Conservation (phyloP, 2,329 filamentous ascomycete species). For the Aspergillus vadensis region DNA sequence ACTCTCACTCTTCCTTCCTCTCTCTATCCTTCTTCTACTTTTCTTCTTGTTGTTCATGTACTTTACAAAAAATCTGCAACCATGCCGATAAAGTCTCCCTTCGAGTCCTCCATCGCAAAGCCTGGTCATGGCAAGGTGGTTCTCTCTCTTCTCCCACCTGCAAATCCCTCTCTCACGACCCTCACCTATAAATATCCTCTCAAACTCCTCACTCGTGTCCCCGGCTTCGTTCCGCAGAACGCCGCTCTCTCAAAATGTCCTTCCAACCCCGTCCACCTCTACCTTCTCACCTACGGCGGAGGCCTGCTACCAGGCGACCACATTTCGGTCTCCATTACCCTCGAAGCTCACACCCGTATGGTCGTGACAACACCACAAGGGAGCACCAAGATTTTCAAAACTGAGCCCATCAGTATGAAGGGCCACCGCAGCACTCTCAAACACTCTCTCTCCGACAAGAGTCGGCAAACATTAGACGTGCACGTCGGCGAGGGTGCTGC, state of each 20-base stretch:
- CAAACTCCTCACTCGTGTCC: constrained; percentile 83
- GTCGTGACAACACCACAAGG: constrained; percentile 66
- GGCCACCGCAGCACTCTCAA: constrained; percentile 44
- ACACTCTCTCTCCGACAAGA: constrained; percentile 38
- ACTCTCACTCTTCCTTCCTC: constrained; percentile 5
- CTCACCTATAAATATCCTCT: constrained; percentile 91
- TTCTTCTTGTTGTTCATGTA: not conserved
- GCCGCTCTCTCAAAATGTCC: constrained; percentile 33
- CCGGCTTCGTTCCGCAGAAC: constrained; percentile 59
- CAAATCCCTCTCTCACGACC: constrained; percentile 68
- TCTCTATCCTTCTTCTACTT: constrained; percentile 2
- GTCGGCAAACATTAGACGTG: constrained; percentile 53
- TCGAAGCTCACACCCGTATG: constrained; percentile 67
- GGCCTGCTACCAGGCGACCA: constrained; percentile 86
- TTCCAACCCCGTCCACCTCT: constrained; percentile 70
- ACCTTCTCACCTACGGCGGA: constrained; percentile 90
- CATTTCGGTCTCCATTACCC: constrained; percentile 70
- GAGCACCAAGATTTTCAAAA: constrained; percentile 95
- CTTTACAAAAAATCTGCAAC: not conserved
- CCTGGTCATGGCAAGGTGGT: constrained; percentile 79
- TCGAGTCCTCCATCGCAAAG: constrained; percentile 70
- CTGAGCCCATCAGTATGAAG: constrained; percentile 45
- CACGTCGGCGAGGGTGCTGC: constrained; percentile 52
- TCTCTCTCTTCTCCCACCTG: constrained; percentile 70
- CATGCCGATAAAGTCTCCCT: constrained; percentile 63